Percentiles rank a stretch among this genome's conserved stretches.
These are phyloP conservation scores for Aspergillus neotritici DNA, from an alignment of 2,329 filamentous ascomycete genomes.

Conservation along the genomic window DNA sequence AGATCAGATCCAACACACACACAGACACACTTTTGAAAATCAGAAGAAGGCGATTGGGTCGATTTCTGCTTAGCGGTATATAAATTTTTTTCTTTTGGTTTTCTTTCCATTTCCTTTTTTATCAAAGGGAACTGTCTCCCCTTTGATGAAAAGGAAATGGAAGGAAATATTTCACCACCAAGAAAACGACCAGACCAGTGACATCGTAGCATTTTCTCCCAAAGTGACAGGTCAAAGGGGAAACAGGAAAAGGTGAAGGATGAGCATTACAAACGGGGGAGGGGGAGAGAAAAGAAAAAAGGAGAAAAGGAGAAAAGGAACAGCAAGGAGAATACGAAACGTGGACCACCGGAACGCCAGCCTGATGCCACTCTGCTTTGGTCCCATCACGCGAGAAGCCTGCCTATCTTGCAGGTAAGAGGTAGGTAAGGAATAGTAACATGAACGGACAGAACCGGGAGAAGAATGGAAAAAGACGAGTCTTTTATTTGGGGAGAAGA, in stretches of 20 bases:
- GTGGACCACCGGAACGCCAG: conserved; percentile 40
- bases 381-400: conserved; percentile 30
- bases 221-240: too few species aligned
- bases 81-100: neutral
- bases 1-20: conserved; percentile 25
- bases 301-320: conserved; percentile 18
- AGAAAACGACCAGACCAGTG: too few species aligned
- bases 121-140: neutral
- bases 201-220: too few species aligned
- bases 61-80: too few species aligned
- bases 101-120: neutral
- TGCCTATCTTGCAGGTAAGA: conserved; percentile 11
- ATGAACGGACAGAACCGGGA: conserved; percentile 30
- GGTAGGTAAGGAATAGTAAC: conserved; percentile 27
- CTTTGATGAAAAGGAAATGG: neutral
- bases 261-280: conserved; percentile 16
- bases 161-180: neutral
- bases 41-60: conserved; percentile 10
- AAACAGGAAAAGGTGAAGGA: neutral
- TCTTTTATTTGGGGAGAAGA: conserved; percentile 14
- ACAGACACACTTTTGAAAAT: too few species aligned
- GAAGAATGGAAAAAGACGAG: conserved; percentile 28
- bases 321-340: conserved; percentile 23
- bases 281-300: conserved; percentile 15
- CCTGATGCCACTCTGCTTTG: conserved; percentile 38